Evolutionary conservation across 2,329 filamentous ascomycete genomes (phyloP).

Genomic region (Daldinia sp.): DNA sequence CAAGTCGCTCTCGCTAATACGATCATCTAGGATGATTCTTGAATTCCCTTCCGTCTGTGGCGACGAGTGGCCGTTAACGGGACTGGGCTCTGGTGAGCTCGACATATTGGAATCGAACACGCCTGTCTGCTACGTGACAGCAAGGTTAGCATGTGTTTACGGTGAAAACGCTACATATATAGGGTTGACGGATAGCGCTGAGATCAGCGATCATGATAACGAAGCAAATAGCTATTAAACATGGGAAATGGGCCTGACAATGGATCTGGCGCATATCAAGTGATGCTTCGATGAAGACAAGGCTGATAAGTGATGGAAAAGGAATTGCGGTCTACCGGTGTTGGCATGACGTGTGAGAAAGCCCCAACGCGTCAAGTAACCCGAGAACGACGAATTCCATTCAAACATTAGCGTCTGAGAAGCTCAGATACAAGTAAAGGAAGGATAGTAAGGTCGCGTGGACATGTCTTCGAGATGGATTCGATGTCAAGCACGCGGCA

Average conservation of each 20-base stretch:
- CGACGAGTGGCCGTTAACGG: conserved; percentile 72
- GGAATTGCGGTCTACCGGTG: conserved; percentile 50
- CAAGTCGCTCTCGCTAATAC: conserved; percentile 75
- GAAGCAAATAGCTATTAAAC: conserved; percentile 46
- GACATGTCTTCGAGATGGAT: conserved; percentile 43
- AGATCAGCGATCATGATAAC: conserved; percentile 48
- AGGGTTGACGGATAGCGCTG: conserved; percentile 42
- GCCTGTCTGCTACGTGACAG: conserved; percentile 65
- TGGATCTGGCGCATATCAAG: conserved; percentile 47
- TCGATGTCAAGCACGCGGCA: conserved; percentile 43
- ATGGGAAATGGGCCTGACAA: conserved; percentile 49
- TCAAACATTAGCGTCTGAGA: conserved; percentile 38
- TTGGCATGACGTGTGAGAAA: conserved; percentile 31
- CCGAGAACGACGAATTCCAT: conserved; percentile 42
- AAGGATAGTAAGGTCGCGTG: conserved; percentile 45
- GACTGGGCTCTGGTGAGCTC: conserved; percentile 67
- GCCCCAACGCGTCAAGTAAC: conserved; percentile 38
- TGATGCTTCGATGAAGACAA: conserved; percentile 56
- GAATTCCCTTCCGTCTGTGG: conserved; percentile 58
- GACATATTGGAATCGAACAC: conserved; percentile 64
- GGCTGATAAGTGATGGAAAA: conserved; percentile 55
- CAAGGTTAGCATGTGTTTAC: conserved; percentile 55
- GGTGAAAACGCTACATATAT: conserved; percentile 28
- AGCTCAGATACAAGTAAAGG: conserved; percentile 39
- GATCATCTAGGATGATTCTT: conserved; percentile 50